Base-by-base conservation (phyloP, 2,329 filamentous ascomycete genomes). In the Colletotrichum tabaci region DNA sequence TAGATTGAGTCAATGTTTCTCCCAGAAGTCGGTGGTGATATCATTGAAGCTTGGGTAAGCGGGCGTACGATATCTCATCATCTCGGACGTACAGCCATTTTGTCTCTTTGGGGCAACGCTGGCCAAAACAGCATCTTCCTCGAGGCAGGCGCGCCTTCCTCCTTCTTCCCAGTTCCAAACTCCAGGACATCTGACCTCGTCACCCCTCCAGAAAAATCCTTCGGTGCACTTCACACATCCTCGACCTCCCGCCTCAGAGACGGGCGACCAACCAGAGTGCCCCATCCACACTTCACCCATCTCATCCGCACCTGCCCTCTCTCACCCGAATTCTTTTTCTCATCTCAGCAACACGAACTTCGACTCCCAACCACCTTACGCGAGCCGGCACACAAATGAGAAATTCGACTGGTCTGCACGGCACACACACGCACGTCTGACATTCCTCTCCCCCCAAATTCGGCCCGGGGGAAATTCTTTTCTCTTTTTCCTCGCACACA, bases 321-420 rank as follows among this genome's bases (percentile, higher is more conserved):
- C 66, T n/a, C 47, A 53, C 50, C 50, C 9, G n/a, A 57, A 21
- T 15, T 71, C 56, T 44, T 62, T 60, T 50, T 50, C 42, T 56
- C 56, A 35, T 10, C 49, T 63, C 61, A 55, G 46, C 49, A 62
- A 52, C 38, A 3, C 46, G 30, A 52, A 1, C 12, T 44, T 47
- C 21, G 9, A 26, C 35, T 40, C 55, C 65, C 8, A 50, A 68
- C 0, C 75, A 74, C 9, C 75, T n/a, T 52, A 74, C 0, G 26
- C 47, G 62, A 69, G 53, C n/a, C 38, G 40, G n/a, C 44, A 44
- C 42, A 30, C 38, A 21, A 21, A 4, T 46, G 23, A 35, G 21
- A 63, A 67, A 52, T 42, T 42, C 46, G 50, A 47, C 61, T 46
- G 35, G 13, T 26, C 4, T 55, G 4, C 5, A 13, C 15, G 18